Conservation (phyloP, 2,329 filamentous ascomycete genomes). For the Exophiala sp. region DNA sequence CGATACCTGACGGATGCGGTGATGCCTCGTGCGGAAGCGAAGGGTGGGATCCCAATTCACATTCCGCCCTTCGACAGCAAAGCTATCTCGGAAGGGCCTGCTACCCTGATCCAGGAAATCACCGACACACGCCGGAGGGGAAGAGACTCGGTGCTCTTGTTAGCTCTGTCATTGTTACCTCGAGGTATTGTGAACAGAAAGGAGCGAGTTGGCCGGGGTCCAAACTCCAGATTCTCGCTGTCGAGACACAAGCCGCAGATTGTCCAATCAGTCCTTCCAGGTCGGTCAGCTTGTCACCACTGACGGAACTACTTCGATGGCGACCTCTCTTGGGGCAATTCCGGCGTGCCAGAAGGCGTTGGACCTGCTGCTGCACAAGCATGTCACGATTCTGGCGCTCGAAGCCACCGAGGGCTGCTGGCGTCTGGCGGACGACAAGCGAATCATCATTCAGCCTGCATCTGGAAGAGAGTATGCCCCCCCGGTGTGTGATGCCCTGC, state of each 20-base stretch:
- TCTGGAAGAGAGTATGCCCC: conserved; percentile 61
- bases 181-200: conserved; percentile 67
- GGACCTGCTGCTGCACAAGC: conserved; percentile 52
- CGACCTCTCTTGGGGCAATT: conserved; percentile 64
- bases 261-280: conserved; percentile 57
- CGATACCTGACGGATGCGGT: conserved; percentile 54
- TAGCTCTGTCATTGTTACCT: conserved; percentile 69
- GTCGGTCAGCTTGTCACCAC: conserved; percentile 55
- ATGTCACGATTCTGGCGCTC: conserved; percentile 57
- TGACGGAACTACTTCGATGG: conserved; percentile 65
- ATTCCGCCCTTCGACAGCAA: conserved; percentile 44
- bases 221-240: conserved; percentile 54
- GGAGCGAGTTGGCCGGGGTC: conserved; percentile 31
- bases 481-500: conserved; percentile 16
- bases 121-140: not conserved
- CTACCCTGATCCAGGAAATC: not conserved
- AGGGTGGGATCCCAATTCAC: conserved; percentile 41
- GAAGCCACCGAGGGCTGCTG: conserved; percentile 70
- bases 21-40: conserved; percentile 32
- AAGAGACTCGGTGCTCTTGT: conserved; percentile 44
- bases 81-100: conserved; percentile 37
- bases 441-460: conserved; percentile 59
- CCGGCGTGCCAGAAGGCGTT: conserved; percentile 62
- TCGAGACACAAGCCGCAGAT: conserved; percentile 70
- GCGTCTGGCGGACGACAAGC: conserved; percentile 72